A percentile compares a stretch with the other conserved stretches of the same genome.
phyloP scores from a whole-genome alignment of 2,329 filamentous ascomycete genomes.

The Diaporthe citrichinensis region DNA sequence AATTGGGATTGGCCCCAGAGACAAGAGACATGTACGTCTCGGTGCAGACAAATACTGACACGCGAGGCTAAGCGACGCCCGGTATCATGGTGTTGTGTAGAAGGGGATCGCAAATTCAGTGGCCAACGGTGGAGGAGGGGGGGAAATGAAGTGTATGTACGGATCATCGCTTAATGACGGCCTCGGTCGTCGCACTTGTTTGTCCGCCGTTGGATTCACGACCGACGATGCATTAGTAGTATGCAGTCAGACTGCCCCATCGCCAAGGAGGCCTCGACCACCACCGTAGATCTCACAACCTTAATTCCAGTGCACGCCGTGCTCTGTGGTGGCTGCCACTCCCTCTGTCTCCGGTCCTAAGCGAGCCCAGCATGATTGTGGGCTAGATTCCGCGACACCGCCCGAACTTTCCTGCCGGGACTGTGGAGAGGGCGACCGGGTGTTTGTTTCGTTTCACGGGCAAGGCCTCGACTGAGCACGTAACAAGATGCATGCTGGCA shows the following conservation, averaged over 20 bases:
- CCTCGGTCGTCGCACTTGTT: not conserved
- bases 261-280: constrained; percentile 27
- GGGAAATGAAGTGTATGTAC: not conserved
- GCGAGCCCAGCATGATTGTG: constrained; percentile 16
- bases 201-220: constrained; percentile 10
- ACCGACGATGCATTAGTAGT: constrained; percentile 6
- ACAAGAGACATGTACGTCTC: not conserved
- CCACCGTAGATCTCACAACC: constrained; percentile 29
- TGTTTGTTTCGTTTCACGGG: constrained; percentile 37
- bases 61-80: not conserved
- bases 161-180: constrained; percentile 12
- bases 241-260: constrained; percentile 24
- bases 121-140: not conserved
- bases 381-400: constrained; percentile 23
- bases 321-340: not conserved
- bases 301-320: constrained; percentile 12
- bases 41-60: constrained; percentile 14
- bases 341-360: not conserved
- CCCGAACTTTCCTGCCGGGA: constrained; percentile 15
- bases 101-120: not conserved
- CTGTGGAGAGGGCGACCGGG: constrained; percentile 18
- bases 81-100: not conserved
- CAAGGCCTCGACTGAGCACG: constrained; percentile 21
- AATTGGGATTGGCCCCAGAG: constrained; percentile 1
- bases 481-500: constrained; percentile 34